These are phyloP conservation scores for Trichoderma sp. DNA, from an alignment of 2,329 filamentous ascomycete genomes.

Conservation along the genomic window DNA sequence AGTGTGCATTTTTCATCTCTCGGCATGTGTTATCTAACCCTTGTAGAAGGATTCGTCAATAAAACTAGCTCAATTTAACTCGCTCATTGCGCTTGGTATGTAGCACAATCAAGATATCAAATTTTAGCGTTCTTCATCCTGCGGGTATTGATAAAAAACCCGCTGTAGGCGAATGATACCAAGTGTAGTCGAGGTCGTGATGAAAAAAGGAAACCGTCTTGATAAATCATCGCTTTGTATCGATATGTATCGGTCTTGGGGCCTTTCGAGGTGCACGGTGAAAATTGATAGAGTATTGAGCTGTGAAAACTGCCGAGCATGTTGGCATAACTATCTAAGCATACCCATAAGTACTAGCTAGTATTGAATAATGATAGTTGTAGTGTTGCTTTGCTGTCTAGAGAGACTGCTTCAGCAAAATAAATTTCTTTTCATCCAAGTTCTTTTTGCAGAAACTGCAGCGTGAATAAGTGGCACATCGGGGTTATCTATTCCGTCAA, in stretches of 20 bases:
- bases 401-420: not conserved
- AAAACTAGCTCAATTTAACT: not conserved
- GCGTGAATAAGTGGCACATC: slow-evolving; percentile 21
- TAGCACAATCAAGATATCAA: not conserved
- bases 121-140: not conserved
- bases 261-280: not conserved
- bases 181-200: not conserved
- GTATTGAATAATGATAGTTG: not conserved
- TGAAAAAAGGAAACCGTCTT: not conserved
- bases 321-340: not conserved
- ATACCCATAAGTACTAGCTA: not conserved
- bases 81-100: not conserved
- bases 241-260: not conserved
- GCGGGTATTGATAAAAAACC: not conserved
- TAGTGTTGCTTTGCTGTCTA: no score
- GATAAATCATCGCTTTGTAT: not conserved
- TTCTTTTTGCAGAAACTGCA: slow-evolving; percentile 20
- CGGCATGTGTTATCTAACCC: not conserved
- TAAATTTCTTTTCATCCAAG: slow-evolving; percentile 18
- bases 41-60: not conserved
- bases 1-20: not conserved
- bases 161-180: not conserved
- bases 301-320: not conserved
- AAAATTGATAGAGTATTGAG: not conserved
- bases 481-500: slow-evolving; percentile 23